Evolutionary conservation across 176 grass and related monocot genomes (phyloP).

Genomic region (Phoenix dactylifera): DNA sequence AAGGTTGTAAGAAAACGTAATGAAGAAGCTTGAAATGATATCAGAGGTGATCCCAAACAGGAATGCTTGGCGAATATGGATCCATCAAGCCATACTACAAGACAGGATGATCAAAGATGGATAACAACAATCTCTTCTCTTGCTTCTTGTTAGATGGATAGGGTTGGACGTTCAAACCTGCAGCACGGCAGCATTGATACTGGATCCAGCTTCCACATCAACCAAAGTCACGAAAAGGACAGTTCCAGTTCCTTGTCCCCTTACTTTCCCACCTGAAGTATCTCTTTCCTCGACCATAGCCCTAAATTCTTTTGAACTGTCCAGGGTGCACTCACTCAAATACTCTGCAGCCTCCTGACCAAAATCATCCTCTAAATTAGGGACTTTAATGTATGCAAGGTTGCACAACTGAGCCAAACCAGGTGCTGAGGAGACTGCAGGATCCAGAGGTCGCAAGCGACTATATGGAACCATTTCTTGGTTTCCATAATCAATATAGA

Average conservation of each 20-base stretch:
- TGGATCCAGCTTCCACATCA: slow-evolving; percentile 59
- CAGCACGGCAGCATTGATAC: slow-evolving; percentile 86
- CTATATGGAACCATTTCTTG: slow-evolving; percentile 85
- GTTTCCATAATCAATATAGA: slow-evolving; percentile 97
- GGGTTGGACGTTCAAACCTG: slow-evolving; percentile 43
- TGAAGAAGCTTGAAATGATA: too few relatives aligned
- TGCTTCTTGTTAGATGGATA: too few relatives aligned
- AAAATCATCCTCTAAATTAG: slow-evolving; percentile 65
- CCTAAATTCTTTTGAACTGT: slow-evolving; percentile 60
- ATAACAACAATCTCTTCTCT: too few relatives aligned
- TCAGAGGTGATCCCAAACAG: too few relatives aligned
- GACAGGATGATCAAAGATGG: too few relatives aligned
- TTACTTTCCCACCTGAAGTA: slow-evolving; percentile 68
- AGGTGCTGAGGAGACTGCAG: slow-evolving; percentile 49
- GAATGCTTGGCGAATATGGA: too few relatives aligned
- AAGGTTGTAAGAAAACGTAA: too few relatives aligned
- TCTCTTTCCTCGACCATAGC: slow-evolving; percentile 93
- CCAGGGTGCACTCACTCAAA: slow-evolving; percentile 64
- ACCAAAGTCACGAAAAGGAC: slow-evolving; percentile 69
- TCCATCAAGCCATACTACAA: too few relatives aligned
- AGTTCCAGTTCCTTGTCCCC: slow-evolving; percentile 72
- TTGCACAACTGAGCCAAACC: slow-evolving; percentile 77
- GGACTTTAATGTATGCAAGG: slow-evolving; percentile 83
- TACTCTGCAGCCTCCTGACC: slow-evolving; percentile 85
- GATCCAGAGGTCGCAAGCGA: slow-evolving; percentile 57